Conservation (phyloP, 2,329 filamentous ascomycete species). For the Aspergillus sergii region DNA sequence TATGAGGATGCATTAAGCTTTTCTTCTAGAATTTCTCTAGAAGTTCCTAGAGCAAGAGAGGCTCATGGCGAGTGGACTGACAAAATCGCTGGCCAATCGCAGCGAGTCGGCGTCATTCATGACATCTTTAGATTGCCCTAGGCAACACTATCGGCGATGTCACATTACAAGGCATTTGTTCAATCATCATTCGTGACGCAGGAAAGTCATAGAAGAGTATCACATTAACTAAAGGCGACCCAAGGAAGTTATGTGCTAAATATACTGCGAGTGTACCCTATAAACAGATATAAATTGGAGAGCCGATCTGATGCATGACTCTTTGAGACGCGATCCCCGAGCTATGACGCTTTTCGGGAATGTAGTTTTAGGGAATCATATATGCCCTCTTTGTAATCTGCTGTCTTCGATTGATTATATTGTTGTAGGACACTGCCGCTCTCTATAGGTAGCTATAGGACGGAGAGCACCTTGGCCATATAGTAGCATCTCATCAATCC, state of each 20-base stretch:
- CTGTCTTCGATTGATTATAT: no score
- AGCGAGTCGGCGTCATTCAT: not conserved
- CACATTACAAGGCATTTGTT: not conserved
- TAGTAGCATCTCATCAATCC: not conserved
- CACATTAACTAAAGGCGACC: not conserved
- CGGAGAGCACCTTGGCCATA: not conserved
- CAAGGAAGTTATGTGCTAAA: not conserved
- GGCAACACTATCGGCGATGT: not conserved
- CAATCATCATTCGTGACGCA: not conserved
- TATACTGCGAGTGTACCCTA: not conserved
- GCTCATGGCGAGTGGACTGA: not conserved
- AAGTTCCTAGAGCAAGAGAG: not conserved
- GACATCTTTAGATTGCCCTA: not conserved
- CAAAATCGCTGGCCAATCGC: not conserved
- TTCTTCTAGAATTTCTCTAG: constrained; percentile 1
- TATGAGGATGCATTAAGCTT: not conserved
- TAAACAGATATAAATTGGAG: not conserved
- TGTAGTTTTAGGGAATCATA: not conserved
- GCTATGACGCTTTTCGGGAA: not conserved
- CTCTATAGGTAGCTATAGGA: not conserved
- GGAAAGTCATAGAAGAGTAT: not conserved
- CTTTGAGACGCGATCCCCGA: not conserved
- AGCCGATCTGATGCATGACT: not conserved
- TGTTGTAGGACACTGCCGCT: not conserved
- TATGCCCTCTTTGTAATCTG: not conserved